Base-by-base conservation (phyloP, 805 yeast species). In the Pichia eremophila region DNA sequence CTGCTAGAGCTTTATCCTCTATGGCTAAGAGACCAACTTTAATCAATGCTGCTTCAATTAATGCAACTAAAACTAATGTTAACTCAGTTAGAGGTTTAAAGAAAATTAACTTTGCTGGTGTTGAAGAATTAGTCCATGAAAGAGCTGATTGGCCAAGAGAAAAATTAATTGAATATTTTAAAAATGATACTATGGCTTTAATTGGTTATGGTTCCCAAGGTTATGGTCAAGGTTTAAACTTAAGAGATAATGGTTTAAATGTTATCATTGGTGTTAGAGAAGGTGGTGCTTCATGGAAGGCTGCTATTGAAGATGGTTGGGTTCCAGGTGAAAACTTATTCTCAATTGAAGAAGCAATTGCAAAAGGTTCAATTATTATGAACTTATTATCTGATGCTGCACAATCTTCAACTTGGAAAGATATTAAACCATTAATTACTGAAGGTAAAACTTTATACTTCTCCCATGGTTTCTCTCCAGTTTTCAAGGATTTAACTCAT, bases 181-280 rank as follows among this genome's bases (percentile, higher is more conserved):
- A 93, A 81, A 77, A 90, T 73, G 98, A 93, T 71, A 93, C 99
- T 53, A 77, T 93, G 67, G 98, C 99, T 59, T 75, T 93, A 66
- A 90, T 93, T 61, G 99, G 99, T 74, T 93, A 93, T 83, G 99
- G 99, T 69, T 91, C 99, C 59, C 99, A 93, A 78, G 99, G 99
- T 79, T 91, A 93, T 80, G 99, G 99, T 70, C 99, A 93, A 79
- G 98, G 97, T 74, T 82, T 93, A 63, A 93, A 93, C 89, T 77
- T 95, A 77, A 87, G 99, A 77, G 99, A 93, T 80, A 91, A 93
- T 66, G 99, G 99, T 73, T 73, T 93, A 67, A 91, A 91, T 71
- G 99, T 91, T 62, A 86, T 93, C 69, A 78, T 93, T 61, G 99
- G 99, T 82, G 99, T 93, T 64, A 83, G 99, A 75, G 88, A 93